Conservation (phyloP, 108 stramenopile species). For the Skeletonema costatum region DNA sequence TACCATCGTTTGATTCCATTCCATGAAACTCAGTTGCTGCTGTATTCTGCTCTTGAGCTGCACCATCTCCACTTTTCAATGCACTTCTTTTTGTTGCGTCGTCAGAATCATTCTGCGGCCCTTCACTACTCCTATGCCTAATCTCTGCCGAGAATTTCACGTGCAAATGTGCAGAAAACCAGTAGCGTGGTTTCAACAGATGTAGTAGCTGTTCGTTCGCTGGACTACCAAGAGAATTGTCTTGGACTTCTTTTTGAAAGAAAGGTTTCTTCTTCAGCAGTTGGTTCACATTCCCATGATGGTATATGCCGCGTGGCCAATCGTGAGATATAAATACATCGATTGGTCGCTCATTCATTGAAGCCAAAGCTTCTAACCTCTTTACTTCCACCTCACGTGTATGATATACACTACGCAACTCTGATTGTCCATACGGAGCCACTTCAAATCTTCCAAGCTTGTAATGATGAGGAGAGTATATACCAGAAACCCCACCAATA, state of each 20-base stretch:
- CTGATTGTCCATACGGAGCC: constrained; percentile 79
- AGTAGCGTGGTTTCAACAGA: constrained; percentile 83
- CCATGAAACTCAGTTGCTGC: constrained; percentile 54
- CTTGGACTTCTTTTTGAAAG: constrained; percentile 84
- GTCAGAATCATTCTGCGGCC: not conserved
- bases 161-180: constrained; percentile 99
- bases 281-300: constrained; percentile 74
- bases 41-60: not conserved
- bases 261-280: constrained; percentile 84
- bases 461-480: constrained; percentile 90
- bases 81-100: constrained; percentile 9
- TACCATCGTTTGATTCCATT: constrained; percentile 58
- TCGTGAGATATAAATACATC: constrained; percentile 95
- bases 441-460: constrained; percentile 73
- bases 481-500: constrained; percentile 96
- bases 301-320: constrained; percentile 95
- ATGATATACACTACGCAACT: constrained; percentile 93
- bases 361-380: constrained; percentile 65
- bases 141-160: constrained; percentile 94
- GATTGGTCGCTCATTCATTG: constrained; percentile 24
- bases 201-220: constrained; percentile 83
- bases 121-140: constrained; percentile 47
- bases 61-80: not conserved
- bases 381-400: constrained; percentile 85
- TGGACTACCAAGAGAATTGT: constrained; percentile 91